These are phyloP conservation scores for Lizanozyma gosingica DNA, from an alignment of 1,139 yeast species.

Conservation along the genomic window DNA sequence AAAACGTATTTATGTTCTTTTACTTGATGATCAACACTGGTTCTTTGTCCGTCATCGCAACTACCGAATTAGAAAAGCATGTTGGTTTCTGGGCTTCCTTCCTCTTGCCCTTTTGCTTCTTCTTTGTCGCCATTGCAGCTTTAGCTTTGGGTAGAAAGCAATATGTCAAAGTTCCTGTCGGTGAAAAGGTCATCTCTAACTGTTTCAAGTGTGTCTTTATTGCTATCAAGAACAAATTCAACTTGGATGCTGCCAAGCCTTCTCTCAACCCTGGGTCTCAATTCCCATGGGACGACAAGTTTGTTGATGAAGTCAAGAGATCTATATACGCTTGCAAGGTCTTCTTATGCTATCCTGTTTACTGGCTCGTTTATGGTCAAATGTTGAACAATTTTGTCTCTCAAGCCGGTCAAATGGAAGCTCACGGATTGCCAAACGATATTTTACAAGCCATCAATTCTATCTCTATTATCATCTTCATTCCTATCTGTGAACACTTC, in stretches of 20 bases:
- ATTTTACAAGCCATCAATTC: conserved; percentile 57
- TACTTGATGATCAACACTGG: conserved; percentile 37
- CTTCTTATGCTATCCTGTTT: conserved; percentile 51
- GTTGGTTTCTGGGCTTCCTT: conserved; percentile 38
- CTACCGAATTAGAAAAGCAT: conserved; percentile 29
- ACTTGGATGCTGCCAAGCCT: conserved; percentile 49
- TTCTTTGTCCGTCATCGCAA: conserved; percentile 32
- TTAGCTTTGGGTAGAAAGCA: conserved; percentile 47
- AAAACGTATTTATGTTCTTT: conserved; percentile 34
- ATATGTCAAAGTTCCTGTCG: conserved; percentile 54
- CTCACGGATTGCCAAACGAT: conserved; percentile 60
- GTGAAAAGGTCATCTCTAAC: conserved; percentile 53
- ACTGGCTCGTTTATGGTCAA: conserved; percentile 63
- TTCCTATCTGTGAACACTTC: conserved; percentile 47
- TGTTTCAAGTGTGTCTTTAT: conserved; percentile 42
- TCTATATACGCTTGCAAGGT: conserved; percentile 56
- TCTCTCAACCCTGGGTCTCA: conserved; percentile 30
- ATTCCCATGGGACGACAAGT: conserved; percentile 51
- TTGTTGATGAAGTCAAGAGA: conserved; percentile 56
- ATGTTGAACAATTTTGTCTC: conserved; percentile 57
- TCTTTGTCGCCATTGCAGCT: conserved; percentile 49
- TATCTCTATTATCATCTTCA: conserved; percentile 49
- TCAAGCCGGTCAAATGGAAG: conserved; percentile 58
- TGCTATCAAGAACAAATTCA: conserved; percentile 40
- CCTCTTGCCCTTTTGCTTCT: conserved; percentile 54